Conservation (phyloP, 495 filamentous ascomycete species). For the Astrothelium macrocarpum region DNA sequence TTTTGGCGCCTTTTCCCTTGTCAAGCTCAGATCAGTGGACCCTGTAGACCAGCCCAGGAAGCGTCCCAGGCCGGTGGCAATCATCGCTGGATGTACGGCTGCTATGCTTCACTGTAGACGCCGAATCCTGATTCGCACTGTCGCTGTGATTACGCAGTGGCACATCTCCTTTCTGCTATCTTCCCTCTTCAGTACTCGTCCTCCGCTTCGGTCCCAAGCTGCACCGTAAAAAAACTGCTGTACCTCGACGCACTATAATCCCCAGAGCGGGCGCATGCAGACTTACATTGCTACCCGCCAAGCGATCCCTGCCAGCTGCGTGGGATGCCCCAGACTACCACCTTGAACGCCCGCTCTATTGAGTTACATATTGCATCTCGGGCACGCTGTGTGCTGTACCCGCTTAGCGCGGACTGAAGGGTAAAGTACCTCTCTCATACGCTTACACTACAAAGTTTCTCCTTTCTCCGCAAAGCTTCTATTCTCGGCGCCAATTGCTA, state of each 20-base stretch:
- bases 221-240: constrained; percentile 7
- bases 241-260: constrained; percentile 15
- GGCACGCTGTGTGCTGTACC: neutral
- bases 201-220: constrained; percentile 2
- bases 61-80: constrained; percentile 1
- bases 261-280: constrained; percentile 26
- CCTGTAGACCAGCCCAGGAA: constrained; percentile 4
- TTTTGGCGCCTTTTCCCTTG: neutral
- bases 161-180: constrained; percentile 1
- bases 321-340: constrained; percentile 24
- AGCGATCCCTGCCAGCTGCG: constrained; percentile 20
- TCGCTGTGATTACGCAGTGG: constrained; percentile 3
- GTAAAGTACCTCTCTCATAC: neutral
- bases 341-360: constrained; percentile 1
- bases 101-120: neutral
- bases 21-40: constrained; percentile 3
- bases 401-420: constrained; percentile 22
- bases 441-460: neutral
- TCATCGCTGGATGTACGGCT: neutral
- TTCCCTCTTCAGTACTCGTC: neutral
- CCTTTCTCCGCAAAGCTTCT: neutral
- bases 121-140: constrained; percentile 1
- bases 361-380: neutral
- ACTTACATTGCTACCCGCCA: constrained; percentile 13
- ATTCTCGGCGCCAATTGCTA: constrained; percentile 2